Evolutionary conservation across 257 asterid species (phyloP).

Genomic region (Nicotiana undulata): DNA sequence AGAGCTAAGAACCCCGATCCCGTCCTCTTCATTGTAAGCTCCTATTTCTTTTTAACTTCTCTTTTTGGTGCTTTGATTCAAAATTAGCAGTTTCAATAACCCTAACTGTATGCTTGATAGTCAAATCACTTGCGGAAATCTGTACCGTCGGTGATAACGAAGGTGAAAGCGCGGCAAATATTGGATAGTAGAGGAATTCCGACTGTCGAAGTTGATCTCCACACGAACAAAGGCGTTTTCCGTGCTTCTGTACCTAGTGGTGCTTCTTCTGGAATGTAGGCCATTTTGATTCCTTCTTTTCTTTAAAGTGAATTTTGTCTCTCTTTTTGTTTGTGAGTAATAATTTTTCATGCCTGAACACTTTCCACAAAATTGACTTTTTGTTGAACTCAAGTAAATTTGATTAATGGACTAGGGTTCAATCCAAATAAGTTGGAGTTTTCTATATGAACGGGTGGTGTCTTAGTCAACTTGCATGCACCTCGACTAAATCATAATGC

Average conservation of each 20-base stretch:
- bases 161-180: conserved; percentile 88
- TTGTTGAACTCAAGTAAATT: background rate
- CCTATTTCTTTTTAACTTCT: background rate
- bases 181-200: conserved; percentile 99
- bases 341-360: background rate
- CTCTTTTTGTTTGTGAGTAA: too few species aligned
- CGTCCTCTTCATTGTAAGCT: conserved; percentile 69
- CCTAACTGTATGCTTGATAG: conserved; percentile 7
- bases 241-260: conserved; percentile 90
- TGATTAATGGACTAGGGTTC: background rate
- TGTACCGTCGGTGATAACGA: conserved; percentile 77
- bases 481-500: background rate
- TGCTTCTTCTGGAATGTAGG: conserved; percentile 69
- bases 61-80: background rate
- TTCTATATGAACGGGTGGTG: background rate
- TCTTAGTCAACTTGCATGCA: background rate
- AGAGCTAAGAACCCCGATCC: conserved; percentile 94
- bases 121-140: conserved; percentile 95
- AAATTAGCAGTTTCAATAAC: background rate
- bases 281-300: background rate
- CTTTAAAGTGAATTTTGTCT: background rate
- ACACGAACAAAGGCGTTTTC: conserved; percentile 83
- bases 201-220: conserved; percentile 92
- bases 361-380: background rate
- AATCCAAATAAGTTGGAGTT: background rate